These are phyloP conservation scores for Lodderomyces beijingensis DNA, from an alignment of 1,139 yeast species.

Conservation along the genomic window DNA sequence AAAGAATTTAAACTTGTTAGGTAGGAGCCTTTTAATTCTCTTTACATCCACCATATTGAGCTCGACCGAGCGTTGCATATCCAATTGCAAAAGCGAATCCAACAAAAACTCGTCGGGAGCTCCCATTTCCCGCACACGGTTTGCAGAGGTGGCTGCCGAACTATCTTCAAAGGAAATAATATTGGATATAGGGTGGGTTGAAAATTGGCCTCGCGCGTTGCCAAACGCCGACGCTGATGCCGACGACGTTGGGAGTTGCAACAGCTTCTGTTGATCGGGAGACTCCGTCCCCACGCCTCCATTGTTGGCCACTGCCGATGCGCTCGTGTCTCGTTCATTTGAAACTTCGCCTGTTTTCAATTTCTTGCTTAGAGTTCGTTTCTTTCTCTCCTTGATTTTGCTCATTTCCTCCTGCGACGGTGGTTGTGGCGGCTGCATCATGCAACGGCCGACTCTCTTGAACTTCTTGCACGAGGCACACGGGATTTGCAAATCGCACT, in stretches of 20 bases:
- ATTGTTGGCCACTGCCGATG: neutral
- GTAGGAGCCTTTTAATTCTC: constrained; percentile 16
- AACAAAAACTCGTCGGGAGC: constrained; percentile 8
- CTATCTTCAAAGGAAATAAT: neutral
- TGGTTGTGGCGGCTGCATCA: constrained; percentile 42
- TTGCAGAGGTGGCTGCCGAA: neutral
- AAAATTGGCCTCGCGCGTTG: neutral
- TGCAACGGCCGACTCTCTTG: constrained; percentile 36
- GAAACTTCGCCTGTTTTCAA: constrained; percentile 5
- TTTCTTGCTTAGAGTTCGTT: constrained; percentile 16
- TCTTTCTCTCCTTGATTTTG: constrained; percentile 22
- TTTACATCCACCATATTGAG: constrained; percentile 17
- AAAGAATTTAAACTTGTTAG: constrained; percentile 12
- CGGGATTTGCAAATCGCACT: constrained; percentile 48
- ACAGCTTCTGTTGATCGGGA: neutral
- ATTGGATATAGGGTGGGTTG: neutral
- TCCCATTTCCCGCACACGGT: no score
- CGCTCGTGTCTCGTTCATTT: neutral
- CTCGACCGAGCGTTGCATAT: constrained; percentile 9
- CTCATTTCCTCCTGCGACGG: constrained; percentile 31
- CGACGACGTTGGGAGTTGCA: neutral
- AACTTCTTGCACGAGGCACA: constrained; percentile 47
- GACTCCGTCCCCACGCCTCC: neutral
- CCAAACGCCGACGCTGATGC: neutral
- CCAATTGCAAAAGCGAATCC: constrained; percentile 10